Percentiles rank a stretch among this genome's conserved stretches.
phyloP scores from a whole-genome alignment of 257 asterid species.

The Marsdenia floribunda region DNA sequence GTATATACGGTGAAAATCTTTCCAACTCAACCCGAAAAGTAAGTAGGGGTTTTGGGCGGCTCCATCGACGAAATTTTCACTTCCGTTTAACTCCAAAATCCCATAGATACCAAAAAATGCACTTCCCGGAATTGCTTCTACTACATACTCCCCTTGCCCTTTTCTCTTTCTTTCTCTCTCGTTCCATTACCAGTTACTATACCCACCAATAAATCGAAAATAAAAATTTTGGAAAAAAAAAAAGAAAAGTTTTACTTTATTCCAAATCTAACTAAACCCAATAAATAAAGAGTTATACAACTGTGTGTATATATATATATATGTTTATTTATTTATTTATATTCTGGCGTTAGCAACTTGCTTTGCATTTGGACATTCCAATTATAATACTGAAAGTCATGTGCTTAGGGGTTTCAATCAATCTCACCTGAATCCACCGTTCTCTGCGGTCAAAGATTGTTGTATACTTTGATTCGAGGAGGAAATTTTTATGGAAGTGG shows the following conservation, averaged over 20 bases:
- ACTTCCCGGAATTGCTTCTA: constrained; percentile 55
- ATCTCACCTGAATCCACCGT: background rate
- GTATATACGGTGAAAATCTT: too few relatives aligned
- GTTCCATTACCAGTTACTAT: constrained; percentile 1
- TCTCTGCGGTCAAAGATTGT: background rate
- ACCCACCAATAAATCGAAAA: background rate
- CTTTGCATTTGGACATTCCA: background rate
- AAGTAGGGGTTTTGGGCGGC: too few relatives aligned
- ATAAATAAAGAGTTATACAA: background rate
- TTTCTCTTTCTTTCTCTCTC: constrained; percentile 7
- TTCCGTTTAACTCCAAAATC: constrained; percentile 21
- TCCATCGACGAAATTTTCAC: too few relatives aligned
- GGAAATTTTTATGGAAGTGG: constrained; percentile 33
- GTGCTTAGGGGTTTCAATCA: background rate
- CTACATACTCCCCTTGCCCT: constrained; percentile 30
- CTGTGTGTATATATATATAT: too few relatives aligned
- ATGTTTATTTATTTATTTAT: too few relatives aligned
- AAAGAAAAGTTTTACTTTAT: constrained; percentile 25
- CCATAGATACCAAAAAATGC: constrained; percentile 25
- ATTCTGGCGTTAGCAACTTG: background rate
- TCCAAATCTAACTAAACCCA: constrained; percentile 31
- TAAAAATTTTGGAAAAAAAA: too few relatives aligned
- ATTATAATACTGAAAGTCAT: background rate
- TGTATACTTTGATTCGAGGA: background rate
- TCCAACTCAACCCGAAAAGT: too few relatives aligned